Percentiles rank a stretch among this genome's conserved stretches.
Conservation (phyloP, 2,329 filamentous ascomycete genomes). For the Fusarium praegraminearum region DNA sequence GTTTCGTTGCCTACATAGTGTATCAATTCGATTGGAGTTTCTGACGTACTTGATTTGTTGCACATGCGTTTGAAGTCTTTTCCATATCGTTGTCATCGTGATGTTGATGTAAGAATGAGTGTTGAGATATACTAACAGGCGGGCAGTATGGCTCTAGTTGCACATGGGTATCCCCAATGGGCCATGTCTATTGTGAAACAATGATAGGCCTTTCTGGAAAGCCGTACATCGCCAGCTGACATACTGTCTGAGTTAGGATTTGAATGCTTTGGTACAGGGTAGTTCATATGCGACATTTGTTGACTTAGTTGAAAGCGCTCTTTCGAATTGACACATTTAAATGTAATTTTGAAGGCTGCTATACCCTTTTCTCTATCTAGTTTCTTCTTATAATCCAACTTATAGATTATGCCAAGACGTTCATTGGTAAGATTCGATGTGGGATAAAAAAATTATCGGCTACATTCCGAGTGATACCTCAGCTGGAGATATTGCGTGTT, state of each 20-base stretch:
- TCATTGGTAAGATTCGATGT: no score
- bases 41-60: conserved; percentile 14
- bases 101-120: background rate
- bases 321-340: no score
- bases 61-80: background rate
- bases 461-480: no score
- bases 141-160: background rate
- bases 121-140: background rate
- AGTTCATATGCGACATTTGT: background rate
- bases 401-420: no score
- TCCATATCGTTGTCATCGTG: background rate
- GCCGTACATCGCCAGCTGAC: background rate
- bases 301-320: background rate
- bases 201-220: background rate
- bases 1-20: conserved; percentile 47
- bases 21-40: conserved; percentile 45
- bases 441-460: no score
- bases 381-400: no score
- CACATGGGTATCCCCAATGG: background rate
- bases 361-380: no score
- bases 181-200: background rate
- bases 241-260: background rate
- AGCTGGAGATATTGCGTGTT: no score
- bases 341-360: no score
- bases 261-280: background rate